Percentiles rank a stretch among this genome's conserved stretches.
These are phyloP conservation scores for Kazachstania kunashirensis DNA, from an alignment of 805 yeast genomes.

Conservation along the genomic window DNA sequence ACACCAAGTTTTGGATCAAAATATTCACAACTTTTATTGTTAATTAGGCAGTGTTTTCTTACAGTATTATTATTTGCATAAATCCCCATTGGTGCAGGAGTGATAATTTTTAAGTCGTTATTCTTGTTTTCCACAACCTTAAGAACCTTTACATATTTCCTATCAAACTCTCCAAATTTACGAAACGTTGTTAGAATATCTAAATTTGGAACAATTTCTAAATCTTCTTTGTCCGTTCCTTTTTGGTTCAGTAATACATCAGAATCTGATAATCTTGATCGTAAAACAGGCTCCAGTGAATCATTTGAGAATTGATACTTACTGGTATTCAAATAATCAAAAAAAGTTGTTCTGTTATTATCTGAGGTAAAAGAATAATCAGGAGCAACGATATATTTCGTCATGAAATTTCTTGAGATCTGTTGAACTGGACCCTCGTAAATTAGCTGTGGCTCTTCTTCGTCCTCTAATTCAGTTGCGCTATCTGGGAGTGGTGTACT, in stretches of 20 bases:
- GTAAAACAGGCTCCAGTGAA: constrained; percentile 1
- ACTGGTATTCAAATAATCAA: neutral
- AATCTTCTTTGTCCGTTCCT: constrained; percentile 15
- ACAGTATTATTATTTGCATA: constrained; percentile 54
- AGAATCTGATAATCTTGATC: constrained; percentile 1
- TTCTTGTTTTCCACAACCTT: constrained; percentile 39
- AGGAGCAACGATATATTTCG: constrained; percentile 32
- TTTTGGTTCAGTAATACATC: neutral
- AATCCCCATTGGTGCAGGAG: constrained; percentile 69
- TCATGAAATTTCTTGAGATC: constrained; percentile 45
- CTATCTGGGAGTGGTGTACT: constrained; percentile 5
- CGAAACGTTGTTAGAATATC: constrained; percentile 34
- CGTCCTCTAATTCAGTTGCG: constrained; percentile 8
- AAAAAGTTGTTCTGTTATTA: neutral
- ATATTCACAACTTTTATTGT: constrained; percentile 60
- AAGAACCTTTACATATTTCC: constrained; percentile 33
- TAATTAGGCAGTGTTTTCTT: constrained; percentile 59
- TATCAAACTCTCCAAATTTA: constrained; percentile 49
- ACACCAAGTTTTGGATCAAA: constrained; percentile 83
- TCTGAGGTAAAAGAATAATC: neutral
- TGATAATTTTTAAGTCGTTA: constrained; percentile 42
- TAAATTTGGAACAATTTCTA: constrained; percentile 35
- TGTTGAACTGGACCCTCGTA: constrained; percentile 65
- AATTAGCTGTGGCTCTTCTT: constrained; percentile 10
- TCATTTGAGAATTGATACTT: neutral